A percentile compares a stretch with the other conserved stretches of the same genome.
phyloP scores from a whole-genome alignment of 805 yeast species.

The Torulaspora quercuum region DNA sequence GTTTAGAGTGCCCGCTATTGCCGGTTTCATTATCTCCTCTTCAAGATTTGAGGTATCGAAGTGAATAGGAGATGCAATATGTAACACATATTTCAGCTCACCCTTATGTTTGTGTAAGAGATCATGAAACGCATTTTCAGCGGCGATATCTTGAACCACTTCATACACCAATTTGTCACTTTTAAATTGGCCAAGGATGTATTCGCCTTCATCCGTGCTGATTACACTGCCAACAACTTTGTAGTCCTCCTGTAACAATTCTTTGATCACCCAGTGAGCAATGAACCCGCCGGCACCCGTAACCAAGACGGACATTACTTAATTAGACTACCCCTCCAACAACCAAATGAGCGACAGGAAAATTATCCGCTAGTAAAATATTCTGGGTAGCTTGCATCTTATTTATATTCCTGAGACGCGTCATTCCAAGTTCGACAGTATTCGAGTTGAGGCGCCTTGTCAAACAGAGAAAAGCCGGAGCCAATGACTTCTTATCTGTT shows the following conservation, averaged over 20 bases:
- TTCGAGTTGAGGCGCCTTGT: too few species aligned
- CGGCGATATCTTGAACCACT: slow-evolving; percentile 38
- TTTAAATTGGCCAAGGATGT: slow-evolving; percentile 34
- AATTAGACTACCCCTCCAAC: too few species aligned
- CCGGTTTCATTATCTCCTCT: slow-evolving; percentile 49
- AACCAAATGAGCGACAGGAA: too few species aligned
- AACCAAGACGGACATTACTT: slow-evolving; percentile 43
- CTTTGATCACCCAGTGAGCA: slow-evolving; percentile 47
- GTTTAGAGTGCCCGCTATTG: slow-evolving; percentile 50
- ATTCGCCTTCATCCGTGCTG: slow-evolving; percentile 43
- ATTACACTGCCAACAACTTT: slow-evolving; percentile 53
- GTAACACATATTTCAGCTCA: slow-evolving; percentile 45
- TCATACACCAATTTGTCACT: slow-evolving; percentile 31
- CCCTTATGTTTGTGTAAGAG: slow-evolving; percentile 40
- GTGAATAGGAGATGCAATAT: slow-evolving; percentile 49
- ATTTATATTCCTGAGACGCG: too few species aligned
- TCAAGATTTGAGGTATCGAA: slow-evolving; percentile 41
- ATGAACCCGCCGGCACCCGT: slow-evolving; percentile 55
- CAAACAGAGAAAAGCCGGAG: too few species aligned
- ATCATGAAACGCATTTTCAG: slow-evolving; percentile 44
- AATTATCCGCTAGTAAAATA: too few species aligned
- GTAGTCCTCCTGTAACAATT: slow-evolving; percentile 39
- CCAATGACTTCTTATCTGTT: too few species aligned
- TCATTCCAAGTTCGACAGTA: too few species aligned
- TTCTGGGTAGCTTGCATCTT: too few species aligned